These are phyloP conservation scores for Lolium perenne DNA, from an alignment of 176 grass and related monocot species.

Conservation along the genomic window DNA sequence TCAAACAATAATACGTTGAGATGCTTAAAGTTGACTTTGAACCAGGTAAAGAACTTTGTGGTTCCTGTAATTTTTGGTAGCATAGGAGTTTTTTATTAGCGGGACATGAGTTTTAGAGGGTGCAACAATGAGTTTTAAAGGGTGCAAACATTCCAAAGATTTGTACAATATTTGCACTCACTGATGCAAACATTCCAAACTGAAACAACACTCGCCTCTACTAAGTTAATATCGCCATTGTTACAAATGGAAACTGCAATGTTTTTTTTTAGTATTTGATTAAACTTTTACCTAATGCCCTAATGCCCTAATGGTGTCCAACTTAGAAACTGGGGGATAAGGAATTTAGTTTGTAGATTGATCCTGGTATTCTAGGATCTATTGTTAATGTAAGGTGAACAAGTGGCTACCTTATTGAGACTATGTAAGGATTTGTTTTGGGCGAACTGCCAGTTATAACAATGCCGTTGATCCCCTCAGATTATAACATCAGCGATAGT, in stretches of 20 bases:
- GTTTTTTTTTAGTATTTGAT: background rate
- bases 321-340: too few relatives aligned
- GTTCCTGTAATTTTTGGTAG: background rate
- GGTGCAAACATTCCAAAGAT: background rate
- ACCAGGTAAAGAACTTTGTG: background rate
- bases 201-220: conserved; percentile 1
- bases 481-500: conserved; percentile 32
- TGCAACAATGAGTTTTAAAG: background rate
- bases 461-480: conserved; percentile 30
- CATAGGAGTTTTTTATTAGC: background rate
- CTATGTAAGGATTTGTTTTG: background rate
- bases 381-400: background rate
- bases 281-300: too few relatives aligned
- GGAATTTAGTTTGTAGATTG: too few relatives aligned
- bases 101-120: background rate
- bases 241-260: background rate
- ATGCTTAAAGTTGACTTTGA: background rate
- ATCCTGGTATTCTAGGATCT: too few relatives aligned
- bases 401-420: background rate
- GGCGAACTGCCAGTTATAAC: background rate
- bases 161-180: background rate
- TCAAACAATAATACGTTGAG: background rate
- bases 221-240: background rate
- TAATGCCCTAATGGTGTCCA: too few relatives aligned
- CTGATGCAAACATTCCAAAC: background rate